These are phyloP conservation scores for Brassica incana DNA, from an alignment of 345 rosid genomes.

Conservation along the genomic window DNA sequence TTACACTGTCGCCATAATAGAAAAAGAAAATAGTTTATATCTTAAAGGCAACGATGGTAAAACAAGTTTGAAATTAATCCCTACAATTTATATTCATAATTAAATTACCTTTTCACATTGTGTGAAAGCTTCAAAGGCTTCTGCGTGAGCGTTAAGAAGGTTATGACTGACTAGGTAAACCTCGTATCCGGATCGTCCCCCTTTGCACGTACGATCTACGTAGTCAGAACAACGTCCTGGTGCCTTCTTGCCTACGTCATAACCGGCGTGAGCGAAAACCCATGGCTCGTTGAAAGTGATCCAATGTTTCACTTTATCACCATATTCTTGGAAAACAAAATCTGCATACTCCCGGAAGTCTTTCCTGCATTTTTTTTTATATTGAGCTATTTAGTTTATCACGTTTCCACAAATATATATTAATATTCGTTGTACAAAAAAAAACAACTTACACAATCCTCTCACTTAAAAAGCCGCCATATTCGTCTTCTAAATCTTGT, in stretches of 20 bases:
- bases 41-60: background rate
- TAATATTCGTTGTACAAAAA: background rate
- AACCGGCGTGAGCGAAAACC: conserved; percentile 33
- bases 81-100: background rate
- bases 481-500: conserved; percentile 41
- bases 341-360: background rate
- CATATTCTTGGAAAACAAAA: conserved; percentile 4
- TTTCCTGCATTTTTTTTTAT: background rate
- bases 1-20: background rate
- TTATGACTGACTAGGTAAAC: conserved; percentile 35
- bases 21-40: background rate
- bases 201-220: conserved; percentile 16
- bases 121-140: conserved; percentile 23
- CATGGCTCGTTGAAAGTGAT: conserved; percentile 49
- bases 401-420: background rate
- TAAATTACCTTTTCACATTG: background rate
- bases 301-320: conserved; percentile 56
- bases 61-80: background rate
- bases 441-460: background rate
- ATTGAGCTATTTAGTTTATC: background rate
- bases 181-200: conserved; percentile 38
- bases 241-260: conserved; percentile 38
- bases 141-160: conserved; percentile 36
- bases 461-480: conserved; percentile 8
- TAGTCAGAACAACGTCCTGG: conserved; percentile 44